Evolutionary conservation across 2,329 filamentous ascomycete species (phyloP).

Genomic region (Mycosphaerella sp.): DNA sequence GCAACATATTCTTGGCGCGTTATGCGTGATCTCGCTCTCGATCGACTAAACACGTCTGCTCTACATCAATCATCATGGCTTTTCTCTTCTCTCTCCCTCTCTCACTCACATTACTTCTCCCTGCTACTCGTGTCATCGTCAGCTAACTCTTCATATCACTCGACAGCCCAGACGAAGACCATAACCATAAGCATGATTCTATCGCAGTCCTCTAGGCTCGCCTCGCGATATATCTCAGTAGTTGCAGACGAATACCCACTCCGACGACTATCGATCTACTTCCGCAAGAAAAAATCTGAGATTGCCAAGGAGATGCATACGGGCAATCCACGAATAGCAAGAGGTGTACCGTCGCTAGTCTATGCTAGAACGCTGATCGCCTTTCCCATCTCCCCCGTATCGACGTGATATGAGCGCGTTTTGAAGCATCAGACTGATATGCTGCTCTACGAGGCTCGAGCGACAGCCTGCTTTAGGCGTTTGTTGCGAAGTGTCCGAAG

Average conservation of each 20-base stretch:
- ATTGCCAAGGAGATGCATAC: background rate
- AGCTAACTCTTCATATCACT: background rate
- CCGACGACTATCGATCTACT: background rate
- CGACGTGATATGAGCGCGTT: background rate
- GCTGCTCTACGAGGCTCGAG: background rate
- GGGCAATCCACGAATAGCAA: background rate
- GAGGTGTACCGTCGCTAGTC: background rate
- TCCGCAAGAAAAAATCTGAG: background rate
- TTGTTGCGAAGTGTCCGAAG: no score
- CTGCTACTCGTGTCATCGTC: no score
- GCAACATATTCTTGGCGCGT: no score
- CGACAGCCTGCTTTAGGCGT: background rate
- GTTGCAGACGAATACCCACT: background rate
- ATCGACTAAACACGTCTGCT: no score
- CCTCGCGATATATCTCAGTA: background rate
- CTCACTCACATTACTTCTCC: no score
- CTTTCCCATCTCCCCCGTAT: background rate
- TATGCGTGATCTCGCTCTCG: no score
- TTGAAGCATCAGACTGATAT: background rate
- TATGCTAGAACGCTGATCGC: background rate
- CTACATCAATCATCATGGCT: no score
- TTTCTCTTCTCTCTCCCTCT: no score
- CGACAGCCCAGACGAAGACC: background rate
- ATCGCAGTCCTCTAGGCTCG: background rate
- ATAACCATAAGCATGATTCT: no score